These are phyloP conservation scores for Berberis thunbergii DNA, from an alignment of 164 flowering plant genomes.

Conservation along the genomic window DNA sequence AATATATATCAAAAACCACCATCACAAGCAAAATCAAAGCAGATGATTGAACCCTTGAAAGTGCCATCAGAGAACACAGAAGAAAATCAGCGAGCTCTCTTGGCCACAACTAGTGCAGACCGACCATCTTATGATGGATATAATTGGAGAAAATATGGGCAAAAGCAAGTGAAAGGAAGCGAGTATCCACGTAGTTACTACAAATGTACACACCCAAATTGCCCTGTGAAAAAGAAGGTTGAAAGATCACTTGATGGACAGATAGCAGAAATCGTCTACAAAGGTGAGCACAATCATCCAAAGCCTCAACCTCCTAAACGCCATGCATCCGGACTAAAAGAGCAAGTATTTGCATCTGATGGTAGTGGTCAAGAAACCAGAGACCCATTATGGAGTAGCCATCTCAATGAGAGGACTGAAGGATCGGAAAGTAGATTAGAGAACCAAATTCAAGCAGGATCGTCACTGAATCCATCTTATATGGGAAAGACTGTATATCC, in stretches of 20 bases:
- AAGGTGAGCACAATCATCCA: constrained; percentile 85
- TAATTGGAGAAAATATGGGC: constrained; percentile 98
- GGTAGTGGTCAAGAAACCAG: constrained; percentile 29
- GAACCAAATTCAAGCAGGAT: constrained; percentile 25
- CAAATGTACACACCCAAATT: constrained; percentile 84
- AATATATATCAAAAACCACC: constrained; percentile 18
- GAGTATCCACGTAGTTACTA: constrained; percentile 89
- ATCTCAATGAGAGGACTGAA: constrained; percentile 31
- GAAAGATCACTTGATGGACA: constrained; percentile 82
- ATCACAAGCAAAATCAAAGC: constrained; percentile 22
- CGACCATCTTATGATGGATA: constrained; percentile 82
- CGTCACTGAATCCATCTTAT: constrained; percentile 20
- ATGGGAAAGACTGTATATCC: constrained; percentile 18
- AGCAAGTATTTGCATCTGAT: constrained; percentile 27
- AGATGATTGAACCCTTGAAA: constrained; percentile 19
- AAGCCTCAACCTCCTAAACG: constrained; percentile 70
- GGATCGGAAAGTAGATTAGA: constrained; percentile 32
- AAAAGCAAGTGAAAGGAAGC: constrained; percentile 98
- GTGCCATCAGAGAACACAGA: constrained; percentile 24
- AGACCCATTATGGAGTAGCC: constrained; percentile 20
- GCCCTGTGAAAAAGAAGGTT: constrained; percentile 90
- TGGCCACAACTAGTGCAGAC: constrained; percentile 26
- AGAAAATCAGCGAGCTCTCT: constrained; percentile 28
- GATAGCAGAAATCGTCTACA: constrained; percentile 89
- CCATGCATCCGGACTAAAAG: constrained; percentile 29